phyloP scores from a whole-genome alignment of 2,329 filamentous ascomycete genomes.

The Phyllosticta capitalensis region DNA sequence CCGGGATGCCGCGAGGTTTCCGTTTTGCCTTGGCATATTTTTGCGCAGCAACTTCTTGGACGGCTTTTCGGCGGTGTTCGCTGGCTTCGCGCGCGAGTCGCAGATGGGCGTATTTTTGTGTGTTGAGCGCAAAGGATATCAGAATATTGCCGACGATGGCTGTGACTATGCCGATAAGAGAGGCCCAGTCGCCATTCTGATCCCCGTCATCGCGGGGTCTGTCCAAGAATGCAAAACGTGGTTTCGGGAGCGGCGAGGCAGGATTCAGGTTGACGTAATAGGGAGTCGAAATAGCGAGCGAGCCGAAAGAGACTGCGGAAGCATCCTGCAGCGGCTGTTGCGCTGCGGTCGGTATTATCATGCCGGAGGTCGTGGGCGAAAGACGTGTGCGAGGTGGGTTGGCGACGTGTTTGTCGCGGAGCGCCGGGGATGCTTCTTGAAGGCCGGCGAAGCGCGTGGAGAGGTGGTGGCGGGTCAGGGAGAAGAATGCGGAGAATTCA shows the following conservation, averaged over 20 bases:
- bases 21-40: slow-evolving; percentile 1
- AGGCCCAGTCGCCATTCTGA: slow-evolving; percentile 56
- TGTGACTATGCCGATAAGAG: slow-evolving; percentile 86
- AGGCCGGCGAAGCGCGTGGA: neutral
- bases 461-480: neutral
- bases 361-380: neutral
- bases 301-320: neutral
- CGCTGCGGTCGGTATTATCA: slow-evolving; percentile 6
- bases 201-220: neutral
- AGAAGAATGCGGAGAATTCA: neutral
- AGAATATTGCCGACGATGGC: slow-evolving; percentile 88
- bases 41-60: slow-evolving; percentile 3
- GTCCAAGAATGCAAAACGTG: neutral
- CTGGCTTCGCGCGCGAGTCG: slow-evolving; percentile 63
- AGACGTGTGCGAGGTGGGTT: neutral
- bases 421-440: neutral
- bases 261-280: neutral
- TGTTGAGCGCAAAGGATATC: slow-evolving; percentile 91
- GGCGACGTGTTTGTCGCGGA: neutral
- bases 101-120: slow-evolving; percentile 91
- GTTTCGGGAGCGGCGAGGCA: neutral
- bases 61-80: slow-evolving; percentile 28
- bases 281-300: neutral
- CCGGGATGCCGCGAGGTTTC: neutral
- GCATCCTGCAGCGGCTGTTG: slow-evolving; percentile 6